These are phyloP conservation scores for Saccharomyces mikatae DNA, from an alignment of 805 yeast genomes.

Conservation along the genomic window DNA sequence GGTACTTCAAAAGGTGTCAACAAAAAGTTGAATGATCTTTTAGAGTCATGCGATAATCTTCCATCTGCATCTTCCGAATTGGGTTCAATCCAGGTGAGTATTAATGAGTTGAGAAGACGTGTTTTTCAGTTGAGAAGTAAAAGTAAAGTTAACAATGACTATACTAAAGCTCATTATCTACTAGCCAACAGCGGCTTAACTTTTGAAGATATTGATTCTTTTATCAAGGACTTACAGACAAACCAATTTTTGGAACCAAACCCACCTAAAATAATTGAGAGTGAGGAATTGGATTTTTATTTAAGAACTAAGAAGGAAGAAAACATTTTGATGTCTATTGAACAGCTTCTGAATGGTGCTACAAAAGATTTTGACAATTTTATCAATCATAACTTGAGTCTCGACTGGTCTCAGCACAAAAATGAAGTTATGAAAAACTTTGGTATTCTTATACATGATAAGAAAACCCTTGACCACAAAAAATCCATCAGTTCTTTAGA, in stretches of 20 bases:
- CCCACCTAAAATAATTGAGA: conserved; percentile 12
- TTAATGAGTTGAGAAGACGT: conserved; percentile 66
- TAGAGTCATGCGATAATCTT: conserved; percentile 68
- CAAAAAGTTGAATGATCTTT: conserved; percentile 51
- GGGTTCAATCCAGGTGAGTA: conserved; percentile 74
- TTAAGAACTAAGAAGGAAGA: conserved; percentile 70
- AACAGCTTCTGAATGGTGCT: conserved; percentile 63
- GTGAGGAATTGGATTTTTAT: conserved; percentile 50
- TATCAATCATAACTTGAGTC: conserved; percentile 60
- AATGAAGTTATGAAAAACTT: conserved; percentile 65
- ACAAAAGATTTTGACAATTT: conserved; percentile 76
- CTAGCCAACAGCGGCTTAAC: conserved; percentile 84
- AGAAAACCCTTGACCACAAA: conserved; percentile 4
- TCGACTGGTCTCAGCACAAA: conserved; percentile 80
- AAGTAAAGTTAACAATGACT: conserved; percentile 32
- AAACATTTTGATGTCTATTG: conserved; percentile 72
- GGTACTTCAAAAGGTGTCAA: conserved; percentile 3
- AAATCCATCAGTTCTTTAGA: conserved; percentile 11
- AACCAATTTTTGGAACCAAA: conserved; percentile 30
- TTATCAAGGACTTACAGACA: conserved; percentile 38
- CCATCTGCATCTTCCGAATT: conserved; percentile 59
- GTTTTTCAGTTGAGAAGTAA: conserved; percentile 48
- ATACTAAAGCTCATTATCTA: conserved; percentile 76
- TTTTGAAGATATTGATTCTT: conserved; percentile 71
- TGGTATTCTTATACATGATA: conserved; percentile 41